These are phyloP conservation scores for Gelatoporia subvermispora DNA, from an alignment of 768 basidiomycete genomes.

Conservation along the genomic window DNA sequence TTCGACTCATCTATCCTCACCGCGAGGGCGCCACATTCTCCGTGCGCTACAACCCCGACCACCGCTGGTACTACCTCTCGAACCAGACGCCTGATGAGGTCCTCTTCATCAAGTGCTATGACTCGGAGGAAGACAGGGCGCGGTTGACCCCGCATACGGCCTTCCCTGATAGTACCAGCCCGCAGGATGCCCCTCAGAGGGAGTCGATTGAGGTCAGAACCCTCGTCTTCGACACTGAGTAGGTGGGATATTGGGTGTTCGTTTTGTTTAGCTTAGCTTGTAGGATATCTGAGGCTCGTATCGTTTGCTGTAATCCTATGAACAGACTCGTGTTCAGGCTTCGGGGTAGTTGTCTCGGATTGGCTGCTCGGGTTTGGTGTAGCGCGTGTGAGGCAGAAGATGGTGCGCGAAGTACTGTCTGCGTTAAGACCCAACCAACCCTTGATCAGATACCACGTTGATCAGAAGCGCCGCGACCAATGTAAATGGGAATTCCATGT, in stretches of 20 bases:
- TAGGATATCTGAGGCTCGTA: too few species aligned
- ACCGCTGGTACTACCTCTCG: slow-evolving; percentile 36
- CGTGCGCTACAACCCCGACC: slow-evolving; percentile 31
- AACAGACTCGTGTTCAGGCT: too few species aligned
- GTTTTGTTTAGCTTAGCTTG: too few species aligned
- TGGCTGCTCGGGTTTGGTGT: too few species aligned
- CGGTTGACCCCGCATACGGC: slow-evolving; percentile 40
- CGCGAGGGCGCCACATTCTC: slow-evolving; percentile 31
- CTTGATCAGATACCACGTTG: too few species aligned
- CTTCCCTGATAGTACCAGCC: slow-evolving; percentile 32
- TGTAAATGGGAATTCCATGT: too few species aligned
- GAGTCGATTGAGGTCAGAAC: slow-evolving; percentile 41
- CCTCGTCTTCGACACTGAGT: slow-evolving; percentile 33
- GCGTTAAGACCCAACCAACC: too few species aligned
- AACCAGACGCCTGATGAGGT: slow-evolving; percentile 39
- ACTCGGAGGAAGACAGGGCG: slow-evolving; percentile 36
- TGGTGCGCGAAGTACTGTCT: too few species aligned
- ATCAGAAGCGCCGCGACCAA: too few species aligned
- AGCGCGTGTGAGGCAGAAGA: too few species aligned
- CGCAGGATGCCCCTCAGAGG: slow-evolving; percentile 31
- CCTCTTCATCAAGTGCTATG: slow-evolving; percentile 40
- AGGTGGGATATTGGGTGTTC: neutral
- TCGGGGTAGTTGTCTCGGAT: too few species aligned
- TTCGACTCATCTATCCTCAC: slow-evolving; percentile 32
- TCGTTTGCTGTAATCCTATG: too few species aligned